phyloP scores from a whole-genome alignment of 2,329 filamentous ascomycete species.

The Lachnum nothofagi region DNA sequence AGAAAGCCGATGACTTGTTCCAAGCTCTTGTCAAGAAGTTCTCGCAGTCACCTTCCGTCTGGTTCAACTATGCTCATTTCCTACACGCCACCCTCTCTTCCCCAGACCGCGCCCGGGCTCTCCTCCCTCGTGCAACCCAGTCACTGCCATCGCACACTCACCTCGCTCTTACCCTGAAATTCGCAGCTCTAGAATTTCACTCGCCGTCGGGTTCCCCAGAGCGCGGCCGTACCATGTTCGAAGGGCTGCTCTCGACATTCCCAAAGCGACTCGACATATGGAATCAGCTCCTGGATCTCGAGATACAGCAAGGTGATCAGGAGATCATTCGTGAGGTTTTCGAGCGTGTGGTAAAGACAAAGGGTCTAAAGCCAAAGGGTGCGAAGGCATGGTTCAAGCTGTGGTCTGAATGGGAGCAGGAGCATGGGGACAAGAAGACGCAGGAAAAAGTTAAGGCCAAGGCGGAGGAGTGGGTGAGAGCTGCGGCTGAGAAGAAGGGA shows the following conservation, averaged over 20 bases:
- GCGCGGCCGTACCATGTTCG: conserved; percentile 89
- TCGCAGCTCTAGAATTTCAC: conserved; percentile 87
- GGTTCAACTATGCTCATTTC: conserved; percentile 93
- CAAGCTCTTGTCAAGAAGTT: conserved; percentile 84
- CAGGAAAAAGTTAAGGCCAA: conserved; percentile 65
- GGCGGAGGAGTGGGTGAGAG: conserved; percentile 65
- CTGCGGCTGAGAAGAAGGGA: conserved; percentile 38
- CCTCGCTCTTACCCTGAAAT: conserved; percentile 74
- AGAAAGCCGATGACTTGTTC: conserved; percentile 88
- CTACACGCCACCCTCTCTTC: conserved; percentile 68
- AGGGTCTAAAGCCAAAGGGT: conserved; percentile 72
- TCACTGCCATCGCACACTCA: conserved; percentile 64
- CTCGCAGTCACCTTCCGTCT: conserved; percentile 71
- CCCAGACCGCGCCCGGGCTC: conserved; percentile 67
- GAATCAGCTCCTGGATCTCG: conserved; percentile 86
- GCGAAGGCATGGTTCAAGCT: conserved; percentile 85
- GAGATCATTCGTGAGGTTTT: conserved; percentile 71
- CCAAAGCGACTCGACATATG: conserved; percentile 89
- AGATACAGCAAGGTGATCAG: conserved; percentile 56
- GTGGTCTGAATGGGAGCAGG: conserved; percentile 86
- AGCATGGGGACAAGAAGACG: conserved; percentile 63
- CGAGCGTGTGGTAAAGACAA: conserved; percentile 67
- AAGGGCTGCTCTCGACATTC: conserved; percentile 75
- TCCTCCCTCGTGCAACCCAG: conserved; percentile 80
- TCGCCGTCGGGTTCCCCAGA: conserved; percentile 78